Percentiles rank a stretch among this genome's conserved stretches.
These are phyloP conservation scores for Hydnomerulius pinastri DNA, from an alignment of 768 basidiomycete genomes.

Conservation along the genomic window DNA sequence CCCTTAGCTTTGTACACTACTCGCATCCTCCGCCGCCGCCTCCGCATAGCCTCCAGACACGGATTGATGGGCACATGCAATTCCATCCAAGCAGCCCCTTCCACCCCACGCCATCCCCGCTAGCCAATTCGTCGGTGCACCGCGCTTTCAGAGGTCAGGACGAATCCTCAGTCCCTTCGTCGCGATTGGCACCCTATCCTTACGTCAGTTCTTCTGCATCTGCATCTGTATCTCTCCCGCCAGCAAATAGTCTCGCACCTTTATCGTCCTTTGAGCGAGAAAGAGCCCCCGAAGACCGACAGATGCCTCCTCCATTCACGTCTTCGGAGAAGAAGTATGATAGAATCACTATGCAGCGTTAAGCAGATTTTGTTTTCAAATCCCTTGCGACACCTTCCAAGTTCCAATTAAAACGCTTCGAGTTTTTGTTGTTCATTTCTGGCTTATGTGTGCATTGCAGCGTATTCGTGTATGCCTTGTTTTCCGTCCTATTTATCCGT, in stretches of 20 bases:
- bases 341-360: conserved; percentile 28
- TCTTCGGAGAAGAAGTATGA: conserved; percentile 35
- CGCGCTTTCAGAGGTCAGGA: conserved; percentile 39
- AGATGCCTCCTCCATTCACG: conserved; percentile 48
- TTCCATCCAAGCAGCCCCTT: conserved; percentile 27
- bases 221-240: conserved; percentile 35
- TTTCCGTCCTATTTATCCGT: conserved; percentile 16
- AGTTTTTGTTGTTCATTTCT: not conserved
- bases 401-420: not conserved
- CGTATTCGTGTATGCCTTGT: conserved; percentile 4
- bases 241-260: conserved; percentile 29
- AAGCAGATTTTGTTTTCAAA: not conserved
- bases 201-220: conserved; percentile 43
- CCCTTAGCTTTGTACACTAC: conserved; percentile 62
- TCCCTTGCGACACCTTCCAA: conserved; percentile 2
- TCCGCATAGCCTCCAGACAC: conserved; percentile 32
- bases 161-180: conserved; percentile 38
- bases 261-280: conserved; percentile 57
- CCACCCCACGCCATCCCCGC: conserved; percentile 47
- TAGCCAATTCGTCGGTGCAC: conserved; percentile 29
- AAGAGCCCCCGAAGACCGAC: conserved; percentile 50
- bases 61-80: conserved; percentile 31
- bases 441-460: not conserved
- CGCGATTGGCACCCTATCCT: conserved; percentile 34
- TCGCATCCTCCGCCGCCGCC: conserved; percentile 37